Conservation (phyloP, 768 basidiomycete species). For the Mrakia hoshinonis region DNA sequence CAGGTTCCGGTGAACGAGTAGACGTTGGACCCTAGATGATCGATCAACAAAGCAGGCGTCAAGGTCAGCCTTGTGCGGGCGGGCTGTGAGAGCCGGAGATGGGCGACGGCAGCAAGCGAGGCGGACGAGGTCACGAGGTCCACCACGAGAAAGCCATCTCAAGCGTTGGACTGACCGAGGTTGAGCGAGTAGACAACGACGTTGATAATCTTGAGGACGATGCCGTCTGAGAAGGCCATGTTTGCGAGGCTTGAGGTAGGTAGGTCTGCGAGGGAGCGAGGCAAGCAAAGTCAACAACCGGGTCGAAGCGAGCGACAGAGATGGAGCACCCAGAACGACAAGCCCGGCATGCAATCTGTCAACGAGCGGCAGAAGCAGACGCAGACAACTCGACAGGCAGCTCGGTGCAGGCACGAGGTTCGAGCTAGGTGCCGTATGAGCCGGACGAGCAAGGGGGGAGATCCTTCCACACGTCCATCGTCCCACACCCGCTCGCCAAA, state of each 20-base stretch:
- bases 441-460: too few species aligned
- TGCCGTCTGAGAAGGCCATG: constrained; percentile 22
- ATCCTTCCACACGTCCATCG: too few species aligned
- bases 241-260: background rate
- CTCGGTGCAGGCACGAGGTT: too few species aligned
- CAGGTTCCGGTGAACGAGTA: constrained; percentile 11
- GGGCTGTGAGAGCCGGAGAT: background rate
- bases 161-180: background rate
- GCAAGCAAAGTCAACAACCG: background rate
- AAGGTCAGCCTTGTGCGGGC: too few species aligned
- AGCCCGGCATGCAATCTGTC: too few species aligned
- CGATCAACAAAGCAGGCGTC: background rate
- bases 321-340: too few species aligned
- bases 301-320: background rate
- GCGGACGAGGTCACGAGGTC: background rate
- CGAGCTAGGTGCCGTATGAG: too few species aligned
- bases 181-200: constrained; percentile 11
- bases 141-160: background rate
- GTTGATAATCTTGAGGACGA: constrained; percentile 25
- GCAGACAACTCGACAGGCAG: too few species aligned
- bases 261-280: background rate
- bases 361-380: too few species aligned
- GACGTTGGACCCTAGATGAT: background rate
- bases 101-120: background rate
- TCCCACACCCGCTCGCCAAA: too few species aligned